phyloP scores from a whole-genome alignment of 2,329 filamentous ascomycete species.

The Fusarium sp. region DNA sequence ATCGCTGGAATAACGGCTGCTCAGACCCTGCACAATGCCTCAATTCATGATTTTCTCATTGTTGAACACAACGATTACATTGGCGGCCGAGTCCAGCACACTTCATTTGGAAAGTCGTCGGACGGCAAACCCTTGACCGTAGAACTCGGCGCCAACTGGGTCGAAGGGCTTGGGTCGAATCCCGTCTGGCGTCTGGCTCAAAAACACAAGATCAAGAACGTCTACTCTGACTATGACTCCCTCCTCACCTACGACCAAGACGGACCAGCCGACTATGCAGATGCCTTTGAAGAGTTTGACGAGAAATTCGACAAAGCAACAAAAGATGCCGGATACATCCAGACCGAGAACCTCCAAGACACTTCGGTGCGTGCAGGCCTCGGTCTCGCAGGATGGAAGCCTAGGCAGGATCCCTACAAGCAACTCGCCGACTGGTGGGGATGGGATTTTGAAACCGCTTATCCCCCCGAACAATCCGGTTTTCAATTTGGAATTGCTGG shows the following conservation, averaged over 20 bases:
- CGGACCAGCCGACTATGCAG: slow-evolving; percentile 63
- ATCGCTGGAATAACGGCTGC: slow-evolving; percentile 74
- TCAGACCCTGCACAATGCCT: slow-evolving; percentile 71
- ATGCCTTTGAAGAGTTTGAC: slow-evolving; percentile 63
- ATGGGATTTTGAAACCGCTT: slow-evolving; percentile 70
- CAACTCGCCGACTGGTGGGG: slow-evolving; percentile 72
- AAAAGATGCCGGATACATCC: slow-evolving; percentile 66
- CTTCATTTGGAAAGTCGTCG: slow-evolving; percentile 62
- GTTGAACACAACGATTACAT: slow-evolving; percentile 72
- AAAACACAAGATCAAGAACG: slow-evolving; percentile 67
- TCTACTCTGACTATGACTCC: slow-evolving; percentile 68
- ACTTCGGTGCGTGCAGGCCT: slow-evolving; percentile 69
- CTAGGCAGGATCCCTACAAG: slow-evolving; percentile 63
- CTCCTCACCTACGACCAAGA: slow-evolving; percentile 71
- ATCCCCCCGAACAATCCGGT: slow-evolving; percentile 65
- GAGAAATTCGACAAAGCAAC: slow-evolving; percentile 58
- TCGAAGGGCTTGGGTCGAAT: slow-evolving; percentile 55
- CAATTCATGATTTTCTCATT: slow-evolving; percentile 73
- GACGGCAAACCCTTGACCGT: slow-evolving; percentile 67
- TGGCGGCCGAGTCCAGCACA: slow-evolving; percentile 70
- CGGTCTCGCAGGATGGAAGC: slow-evolving; percentile 70
- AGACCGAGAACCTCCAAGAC: slow-evolving; percentile 71
- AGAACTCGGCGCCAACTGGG: slow-evolving; percentile 77
- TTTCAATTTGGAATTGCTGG: slow-evolving; percentile 67
- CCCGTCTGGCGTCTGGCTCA: slow-evolving; percentile 73